phyloP scores from a whole-genome alignment of 2,329 filamentous ascomycete species.

The Fusarium sp. region DNA sequence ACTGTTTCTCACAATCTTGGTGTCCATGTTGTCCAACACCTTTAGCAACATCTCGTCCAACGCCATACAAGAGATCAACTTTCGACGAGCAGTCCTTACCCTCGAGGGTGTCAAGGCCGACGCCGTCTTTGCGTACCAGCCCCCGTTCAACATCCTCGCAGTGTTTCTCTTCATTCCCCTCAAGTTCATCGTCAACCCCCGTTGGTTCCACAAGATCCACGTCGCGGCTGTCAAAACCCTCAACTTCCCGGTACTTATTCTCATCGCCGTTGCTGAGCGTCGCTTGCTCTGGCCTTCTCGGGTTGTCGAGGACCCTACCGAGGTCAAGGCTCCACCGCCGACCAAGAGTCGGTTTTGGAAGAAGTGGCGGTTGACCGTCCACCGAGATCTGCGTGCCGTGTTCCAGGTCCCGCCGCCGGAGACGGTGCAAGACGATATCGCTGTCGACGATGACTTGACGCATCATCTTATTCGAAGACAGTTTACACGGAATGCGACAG shows the following conservation, averaged over 20 bases:
- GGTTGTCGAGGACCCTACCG: slow-evolving; percentile 19
- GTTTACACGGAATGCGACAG: slow-evolving; percentile 60
- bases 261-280: slow-evolving; percentile 79
- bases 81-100: slow-evolving; percentile 82
- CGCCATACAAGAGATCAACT: slow-evolving; percentile 85
- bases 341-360: slow-evolving; percentile 69
- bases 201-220: slow-evolving; percentile 93
- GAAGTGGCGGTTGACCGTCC: slow-evolving; percentile 75
- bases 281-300: slow-evolving; percentile 69
- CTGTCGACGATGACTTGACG: slow-evolving; percentile 69
- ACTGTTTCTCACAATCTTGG: slow-evolving; percentile 87
- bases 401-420: slow-evolving; percentile 79
- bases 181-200: slow-evolving; percentile 80
- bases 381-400: slow-evolving; percentile 78
- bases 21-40: slow-evolving; percentile 87
- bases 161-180: slow-evolving; percentile 79
- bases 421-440: slow-evolving; percentile 66
- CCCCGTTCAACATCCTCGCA: slow-evolving; percentile 86
- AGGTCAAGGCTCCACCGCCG: slow-evolving; percentile 37
- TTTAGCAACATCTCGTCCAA: slow-evolving; percentile 83
- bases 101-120: slow-evolving; percentile 89
- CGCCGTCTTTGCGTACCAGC: slow-evolving; percentile 84
- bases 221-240: slow-evolving; percentile 79
- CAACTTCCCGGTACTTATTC: slow-evolving; percentile 79
- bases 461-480: slow-evolving; percentile 69